A percentile compares a stretch with the other conserved stretches of the same genome.
These are phyloP conservation scores for Yamadazyma dendronema DNA, from an alignment of 1,139 yeast species.

Conservation along the genomic window DNA sequence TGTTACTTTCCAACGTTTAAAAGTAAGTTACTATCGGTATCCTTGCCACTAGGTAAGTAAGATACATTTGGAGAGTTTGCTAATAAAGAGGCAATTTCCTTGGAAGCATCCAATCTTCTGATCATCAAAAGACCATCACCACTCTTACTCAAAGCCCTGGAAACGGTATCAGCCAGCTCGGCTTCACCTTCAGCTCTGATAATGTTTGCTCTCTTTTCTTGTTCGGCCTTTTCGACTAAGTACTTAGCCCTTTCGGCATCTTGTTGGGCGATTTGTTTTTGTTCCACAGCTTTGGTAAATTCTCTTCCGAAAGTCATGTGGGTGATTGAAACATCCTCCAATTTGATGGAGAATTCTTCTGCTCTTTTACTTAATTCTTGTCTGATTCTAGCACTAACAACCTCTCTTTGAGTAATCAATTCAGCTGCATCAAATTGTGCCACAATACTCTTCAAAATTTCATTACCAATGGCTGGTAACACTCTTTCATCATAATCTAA, in stretches of 20 bases:
- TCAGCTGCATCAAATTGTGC: constrained; percentile 99
- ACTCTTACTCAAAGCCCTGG: constrained; percentile 88
- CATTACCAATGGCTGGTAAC: constrained; percentile 95
- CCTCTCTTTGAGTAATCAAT: constrained; percentile 94
- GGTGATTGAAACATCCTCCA: constrained; percentile 97
- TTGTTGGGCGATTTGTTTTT: constrained; percentile 98
- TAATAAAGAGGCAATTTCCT: constrained; percentile 88
- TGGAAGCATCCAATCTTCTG: constrained; percentile 94
- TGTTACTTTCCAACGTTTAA: constrained; percentile 35
- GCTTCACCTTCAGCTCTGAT: constrained; percentile 99
- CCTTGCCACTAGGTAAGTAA: constrained; percentile 68
- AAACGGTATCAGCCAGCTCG: constrained; percentile 93
- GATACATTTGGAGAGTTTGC: constrained; percentile 84
- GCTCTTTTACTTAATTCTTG: constrained; percentile 86
- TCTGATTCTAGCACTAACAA: constrained; percentile 86
- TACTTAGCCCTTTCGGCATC: constrained; percentile 97
- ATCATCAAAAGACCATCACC: constrained; percentile 95
- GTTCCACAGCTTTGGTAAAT: constrained; percentile 98
- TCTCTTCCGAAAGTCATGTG: constrained; percentile 97
- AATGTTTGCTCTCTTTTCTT: constrained; percentile 91
- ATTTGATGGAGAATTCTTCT: constrained; percentile 79
- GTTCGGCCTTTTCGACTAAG: constrained; percentile 95
- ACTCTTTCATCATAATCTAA: constrained; percentile 96
- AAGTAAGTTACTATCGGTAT: constrained; percentile 35
- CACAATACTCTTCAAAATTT: constrained; percentile 89